Evolutionary conservation across 2,329 filamentous ascomycete genomes (phyloP).

Genomic region (Juglanconis sp.): DNA sequence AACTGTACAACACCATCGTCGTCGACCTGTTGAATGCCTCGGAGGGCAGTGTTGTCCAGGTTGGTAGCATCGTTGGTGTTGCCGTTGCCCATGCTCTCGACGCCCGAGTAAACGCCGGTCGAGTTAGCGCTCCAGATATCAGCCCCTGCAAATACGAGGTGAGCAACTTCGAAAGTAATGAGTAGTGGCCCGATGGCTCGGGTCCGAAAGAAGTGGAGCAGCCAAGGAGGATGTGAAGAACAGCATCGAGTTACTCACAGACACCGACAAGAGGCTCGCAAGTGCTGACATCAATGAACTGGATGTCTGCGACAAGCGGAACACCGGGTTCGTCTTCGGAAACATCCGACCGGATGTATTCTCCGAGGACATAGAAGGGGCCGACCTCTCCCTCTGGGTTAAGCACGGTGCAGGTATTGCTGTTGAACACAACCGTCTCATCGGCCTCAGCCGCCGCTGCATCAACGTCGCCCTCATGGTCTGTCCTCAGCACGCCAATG

Average conservation of each 20-base stretch:
- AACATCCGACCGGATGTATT: slow-evolving; percentile 38
- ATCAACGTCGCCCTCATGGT: not conserved
- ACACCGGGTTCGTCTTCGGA: slow-evolving; percentile 38
- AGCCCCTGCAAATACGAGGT: too few species aligned
- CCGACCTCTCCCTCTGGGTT: slow-evolving; percentile 30
- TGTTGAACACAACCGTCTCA: slow-evolving; percentile 1
- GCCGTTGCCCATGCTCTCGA: slow-evolving; percentile 27
- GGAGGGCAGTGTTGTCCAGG: slow-evolving; percentile 41
- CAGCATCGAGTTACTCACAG: not conserved
- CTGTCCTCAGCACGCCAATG: not conserved
- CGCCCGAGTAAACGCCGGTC: slow-evolving; percentile 41
- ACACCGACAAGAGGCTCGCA: slow-evolving; percentile 38
- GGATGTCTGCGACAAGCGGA: slow-evolving; percentile 39
- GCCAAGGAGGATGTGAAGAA: too few species aligned
- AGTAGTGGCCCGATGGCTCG: too few species aligned
- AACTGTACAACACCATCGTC: slow-evolving; percentile 46
- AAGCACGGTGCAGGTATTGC: slow-evolving; percentile 20
- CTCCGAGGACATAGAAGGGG: slow-evolving; percentile 32
- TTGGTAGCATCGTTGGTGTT: slow-evolving; percentile 19
- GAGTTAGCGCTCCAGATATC: slow-evolving; percentile 50
- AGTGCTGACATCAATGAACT: slow-evolving; percentile 44
- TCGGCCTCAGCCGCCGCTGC: not conserved
- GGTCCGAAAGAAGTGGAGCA: not conserved
- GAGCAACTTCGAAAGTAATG: too few species aligned
- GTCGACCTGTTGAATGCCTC: slow-evolving; percentile 45